These are phyloP conservation scores for Acer yangbiense DNA, from an alignment of 345 rosid genomes.

Conservation along the genomic window DNA sequence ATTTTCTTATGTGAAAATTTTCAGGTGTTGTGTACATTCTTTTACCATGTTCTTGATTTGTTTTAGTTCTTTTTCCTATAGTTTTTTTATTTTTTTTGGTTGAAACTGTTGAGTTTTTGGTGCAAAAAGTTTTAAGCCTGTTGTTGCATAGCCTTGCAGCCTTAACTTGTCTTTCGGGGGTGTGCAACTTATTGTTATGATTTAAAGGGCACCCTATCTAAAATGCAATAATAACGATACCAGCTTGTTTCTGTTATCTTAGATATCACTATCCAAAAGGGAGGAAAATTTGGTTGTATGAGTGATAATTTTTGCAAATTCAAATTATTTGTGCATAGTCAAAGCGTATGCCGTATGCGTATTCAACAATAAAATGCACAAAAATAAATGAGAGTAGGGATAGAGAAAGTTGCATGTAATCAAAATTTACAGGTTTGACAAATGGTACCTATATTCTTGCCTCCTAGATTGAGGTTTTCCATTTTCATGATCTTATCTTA, in stretches of 20 bases:
- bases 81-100: background rate
- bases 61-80: background rate
- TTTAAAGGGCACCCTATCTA: background rate
- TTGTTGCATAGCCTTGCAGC: too few relatives aligned
- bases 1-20: background rate
- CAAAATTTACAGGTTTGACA: background rate
- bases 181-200: background rate
- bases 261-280: background rate
- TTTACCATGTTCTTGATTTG: background rate
- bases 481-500: too few relatives aligned
- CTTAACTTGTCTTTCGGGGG: too few relatives aligned
- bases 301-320: background rate
- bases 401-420: background rate
- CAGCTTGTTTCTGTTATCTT: too few relatives aligned
- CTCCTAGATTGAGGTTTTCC: background rate
- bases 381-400: background rate
- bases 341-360: background rate
- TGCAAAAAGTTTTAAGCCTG: too few relatives aligned
- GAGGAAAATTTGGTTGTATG: background rate
- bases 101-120: background rate
- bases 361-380: background rate
- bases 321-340: background rate
- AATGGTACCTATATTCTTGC: background rate
- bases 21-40: background rate
- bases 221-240: background rate